These are phyloP conservation scores for Benincasa hispida DNA, from an alignment of 306 rosid species.

Conservation along the genomic window DNA sequence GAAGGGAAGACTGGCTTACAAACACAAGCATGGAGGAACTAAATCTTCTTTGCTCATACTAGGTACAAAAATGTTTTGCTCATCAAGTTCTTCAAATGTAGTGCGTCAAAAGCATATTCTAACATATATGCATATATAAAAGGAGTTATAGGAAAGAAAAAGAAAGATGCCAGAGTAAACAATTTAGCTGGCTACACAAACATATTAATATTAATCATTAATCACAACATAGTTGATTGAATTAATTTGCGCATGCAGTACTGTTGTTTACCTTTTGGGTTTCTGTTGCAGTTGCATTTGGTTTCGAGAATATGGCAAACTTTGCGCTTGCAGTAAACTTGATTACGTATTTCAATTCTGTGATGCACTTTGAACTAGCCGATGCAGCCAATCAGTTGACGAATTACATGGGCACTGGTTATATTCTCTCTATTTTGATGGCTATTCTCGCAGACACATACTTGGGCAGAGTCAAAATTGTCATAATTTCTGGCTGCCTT, in stretches of 20 bases:
- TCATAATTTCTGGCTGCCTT: slow-evolving; percentile 36
- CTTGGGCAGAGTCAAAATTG: slow-evolving; percentile 56
- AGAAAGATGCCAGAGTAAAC: neutral
- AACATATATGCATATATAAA: neutral
- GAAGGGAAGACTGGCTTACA: slow-evolving; percentile 75
- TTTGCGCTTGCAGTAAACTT: slow-evolving; percentile 75
- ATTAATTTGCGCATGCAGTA: neutral
- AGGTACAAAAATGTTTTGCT: slow-evolving; percentile 19
- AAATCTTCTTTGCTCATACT: slow-evolving; percentile 36
- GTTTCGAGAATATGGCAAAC: slow-evolving; percentile 64
- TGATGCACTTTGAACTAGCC: slow-evolving; percentile 54
- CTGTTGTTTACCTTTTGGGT: neutral
- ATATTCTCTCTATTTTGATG: slow-evolving; percentile 49
- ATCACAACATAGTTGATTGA: neutral
- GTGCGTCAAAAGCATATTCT: neutral
- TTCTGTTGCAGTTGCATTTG: slow-evolving; percentile 34
- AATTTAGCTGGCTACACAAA: neutral
- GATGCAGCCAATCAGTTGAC: slow-evolving; percentile 84
- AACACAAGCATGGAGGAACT: slow-evolving; percentile 60
- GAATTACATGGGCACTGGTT: slow-evolving; percentile 61
- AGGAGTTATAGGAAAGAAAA: neutral
- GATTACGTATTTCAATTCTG: slow-evolving; percentile 46
- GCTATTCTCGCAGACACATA: slow-evolving; percentile 66
- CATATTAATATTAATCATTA: neutral
- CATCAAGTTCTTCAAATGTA: neutral